Evolutionary conservation across 768 basidiomycete species (phyloP), one percentile per base, ranked within the genome.

Genomic region (Leucocoprinus leucothites): DNA sequence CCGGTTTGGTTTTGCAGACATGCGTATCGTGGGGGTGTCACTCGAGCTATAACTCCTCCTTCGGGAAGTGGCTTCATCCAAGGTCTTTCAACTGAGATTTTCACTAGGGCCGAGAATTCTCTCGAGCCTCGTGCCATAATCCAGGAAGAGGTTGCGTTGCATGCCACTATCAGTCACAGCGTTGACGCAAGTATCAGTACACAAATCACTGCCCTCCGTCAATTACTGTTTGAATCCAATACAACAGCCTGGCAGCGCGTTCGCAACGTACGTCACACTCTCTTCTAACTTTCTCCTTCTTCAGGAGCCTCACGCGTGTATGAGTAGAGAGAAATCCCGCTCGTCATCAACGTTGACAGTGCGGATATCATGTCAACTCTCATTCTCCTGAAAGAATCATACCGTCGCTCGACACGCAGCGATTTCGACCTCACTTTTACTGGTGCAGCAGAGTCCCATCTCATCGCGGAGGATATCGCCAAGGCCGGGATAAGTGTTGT

Each of bases 291-390:
- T n/a, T n/a, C n/a, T n/a, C n/a, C n/a, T n/a, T n/a, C n/a, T n/a
- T 38, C 41, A 51, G 53, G 45, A 0, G 41, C 53, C 31, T 19
- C 26, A 69, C 67, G 68, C 45, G 46, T 26, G 4, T 8, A 18
- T 38, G 14, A 16, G 6, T 26, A 87, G 78, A 86, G 88, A 11
- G 58, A 70, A 18, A 64, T 86, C 0, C 82, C 87, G 0, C 71
- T 94, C 16, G 87, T 91, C 1, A 67, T 92, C 18, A 70, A 79
- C 1, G 85, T 83, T 13, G 74, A 86, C 55, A 88, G 78, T 61
- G 89, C 88, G 8, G 91, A 94, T 65, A 75, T 86, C 49, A 93
- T 94, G 64, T 82, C 87, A 0, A 79, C 82, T 0, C 68, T 94
- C 13, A 69, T 94, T 38, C 62, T 59, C 3, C 78, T 94, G 57